Conservation (phyloP, 352 stramenopile genomes). For the Poterioochromonas sp. region DNA sequence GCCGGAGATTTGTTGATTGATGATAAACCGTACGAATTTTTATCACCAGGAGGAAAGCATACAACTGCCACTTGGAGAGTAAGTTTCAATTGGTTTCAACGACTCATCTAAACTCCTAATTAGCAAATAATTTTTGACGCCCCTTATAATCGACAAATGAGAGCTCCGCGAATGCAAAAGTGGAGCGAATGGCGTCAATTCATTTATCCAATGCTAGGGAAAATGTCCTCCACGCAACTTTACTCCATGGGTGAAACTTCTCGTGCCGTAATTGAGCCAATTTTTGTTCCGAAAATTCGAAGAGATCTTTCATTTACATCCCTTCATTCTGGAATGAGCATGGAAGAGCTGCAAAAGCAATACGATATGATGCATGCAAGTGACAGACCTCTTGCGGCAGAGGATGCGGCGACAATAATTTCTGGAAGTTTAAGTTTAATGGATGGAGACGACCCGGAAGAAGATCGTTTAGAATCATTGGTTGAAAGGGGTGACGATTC, state of each 20-base stretch:
- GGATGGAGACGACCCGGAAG: neutral
- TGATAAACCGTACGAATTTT: slow-evolving; percentile 10
- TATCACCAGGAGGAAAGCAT: slow-evolving; percentile 15
- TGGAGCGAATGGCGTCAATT: neutral
- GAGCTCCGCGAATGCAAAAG: neutral
- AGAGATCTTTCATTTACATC: neutral
- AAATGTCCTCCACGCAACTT: neutral
- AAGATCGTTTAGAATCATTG: neutral
- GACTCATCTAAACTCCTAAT: neutral
- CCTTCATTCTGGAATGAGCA: neutral
- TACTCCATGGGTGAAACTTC: neutral
- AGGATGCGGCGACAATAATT: neutral
- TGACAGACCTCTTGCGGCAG: neutral
- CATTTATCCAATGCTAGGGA: slow-evolving; percentile 10
- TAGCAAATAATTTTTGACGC: slow-evolving; percentile 25
- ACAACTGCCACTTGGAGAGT: slow-evolving; percentile 10
- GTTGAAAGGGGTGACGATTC: neutral
- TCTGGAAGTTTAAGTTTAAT: slow-evolving; percentile 14
- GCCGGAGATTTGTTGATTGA: slow-evolving; percentile 15
- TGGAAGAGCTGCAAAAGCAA: neutral
- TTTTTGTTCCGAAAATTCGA: neutral
- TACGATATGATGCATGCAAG: neutral
- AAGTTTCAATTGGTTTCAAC: neutral
- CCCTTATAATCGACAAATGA: slow-evolving; percentile 3
- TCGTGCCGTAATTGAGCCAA: neutral